Evolutionary conservation across 2,329 filamentous ascomycete genomes (phyloP), one percentile per base, ranked within the genome.

Genomic region (Lasiodiplodia hormozganensis): DNA sequence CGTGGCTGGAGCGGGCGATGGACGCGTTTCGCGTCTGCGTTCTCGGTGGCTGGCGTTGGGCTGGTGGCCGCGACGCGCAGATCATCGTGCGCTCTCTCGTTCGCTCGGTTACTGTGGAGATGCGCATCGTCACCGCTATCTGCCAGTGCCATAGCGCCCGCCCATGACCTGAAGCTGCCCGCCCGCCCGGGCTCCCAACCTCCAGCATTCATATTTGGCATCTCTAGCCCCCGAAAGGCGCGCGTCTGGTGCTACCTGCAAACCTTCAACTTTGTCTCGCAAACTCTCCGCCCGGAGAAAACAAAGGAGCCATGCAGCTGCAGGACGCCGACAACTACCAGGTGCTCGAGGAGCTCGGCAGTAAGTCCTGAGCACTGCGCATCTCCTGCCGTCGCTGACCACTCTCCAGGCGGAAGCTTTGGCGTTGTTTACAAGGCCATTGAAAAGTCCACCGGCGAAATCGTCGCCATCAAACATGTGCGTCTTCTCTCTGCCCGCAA

Each of bases 391-490:
- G 1, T 21, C 14, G 36, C 57, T 57, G 21, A 68, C 66, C 18
- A 47, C 8, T 11, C 16, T 57, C 31, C 66, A 96, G 93, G 93
- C 81, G 95, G 95, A 69, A 97, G 94, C 80, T 99, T 99, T 80
- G 96, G 96, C 68, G 90, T 95, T 54, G 96, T 99, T 38, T 99
- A 97, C 86, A 97, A 97, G 80, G 96, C 94, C 62, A 94, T 97
- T 76, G 94, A 98, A 76, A 93, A 90, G 78, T 85, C 89, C 34
- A 97, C 95, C 0, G 95, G 95, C 72, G 94, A 97, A 75, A 91
- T 94, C 51, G 96, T 98, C 66, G 96, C 96, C 38, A 96, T 99
- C 81, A 99, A 99, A 82, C 93, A 97, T 85, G 94, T 96, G 85
- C 76, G 91, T 66, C 18, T 54, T 66, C 18, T 54, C 53, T 23